A percentile compares a stretch with the other conserved stretches of the same genome.
Conservation (phyloP, 2,329 filamentous ascomycete species). For the Penicillium sp. region DNA sequence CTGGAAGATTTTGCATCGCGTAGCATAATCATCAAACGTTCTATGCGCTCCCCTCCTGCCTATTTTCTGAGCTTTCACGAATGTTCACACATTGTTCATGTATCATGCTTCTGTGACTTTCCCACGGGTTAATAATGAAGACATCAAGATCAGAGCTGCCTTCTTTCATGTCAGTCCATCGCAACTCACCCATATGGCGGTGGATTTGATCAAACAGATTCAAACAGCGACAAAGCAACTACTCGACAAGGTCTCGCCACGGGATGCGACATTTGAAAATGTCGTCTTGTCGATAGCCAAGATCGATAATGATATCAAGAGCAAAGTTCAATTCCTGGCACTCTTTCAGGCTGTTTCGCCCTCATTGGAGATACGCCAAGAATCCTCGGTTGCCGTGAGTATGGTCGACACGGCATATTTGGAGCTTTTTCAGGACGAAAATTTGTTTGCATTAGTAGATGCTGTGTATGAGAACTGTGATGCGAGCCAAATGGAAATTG, state of each 20-base stretch:
- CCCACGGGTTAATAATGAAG: background rate
- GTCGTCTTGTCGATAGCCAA: background rate
- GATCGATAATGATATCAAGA: constrained; percentile 9
- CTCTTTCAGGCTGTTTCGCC: constrained; percentile 11
- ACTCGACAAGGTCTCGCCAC: background rate
- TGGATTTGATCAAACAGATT: constrained; percentile 1
- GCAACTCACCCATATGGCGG: background rate
- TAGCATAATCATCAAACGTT: background rate
- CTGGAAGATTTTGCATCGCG: background rate
- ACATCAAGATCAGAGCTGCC: constrained; percentile 2
- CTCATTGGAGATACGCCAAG: constrained; percentile 8
- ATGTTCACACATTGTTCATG: background rate
- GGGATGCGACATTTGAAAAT: background rate
- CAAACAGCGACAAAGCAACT: constrained; percentile 1
- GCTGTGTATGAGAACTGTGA: background rate
- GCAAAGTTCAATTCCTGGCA: constrained; percentile 11
- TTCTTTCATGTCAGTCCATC: constrained; percentile 7
- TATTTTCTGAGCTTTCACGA: background rate
- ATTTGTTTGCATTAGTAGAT: background rate
- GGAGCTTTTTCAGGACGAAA: constrained; percentile 1
- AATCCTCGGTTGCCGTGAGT: constrained; percentile 5
- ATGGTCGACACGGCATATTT: constrained; percentile 8
- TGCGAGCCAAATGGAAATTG: constrained; percentile 1
- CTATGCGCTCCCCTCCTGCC: background rate
- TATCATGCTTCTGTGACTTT: background rate